A percentile compares a stretch with the other conserved stretches of the same genome.
These are phyloP conservation scores for Geotrichum fermentans DNA, from an alignment of 1,139 yeast genomes.

Conservation along the genomic window DNA sequence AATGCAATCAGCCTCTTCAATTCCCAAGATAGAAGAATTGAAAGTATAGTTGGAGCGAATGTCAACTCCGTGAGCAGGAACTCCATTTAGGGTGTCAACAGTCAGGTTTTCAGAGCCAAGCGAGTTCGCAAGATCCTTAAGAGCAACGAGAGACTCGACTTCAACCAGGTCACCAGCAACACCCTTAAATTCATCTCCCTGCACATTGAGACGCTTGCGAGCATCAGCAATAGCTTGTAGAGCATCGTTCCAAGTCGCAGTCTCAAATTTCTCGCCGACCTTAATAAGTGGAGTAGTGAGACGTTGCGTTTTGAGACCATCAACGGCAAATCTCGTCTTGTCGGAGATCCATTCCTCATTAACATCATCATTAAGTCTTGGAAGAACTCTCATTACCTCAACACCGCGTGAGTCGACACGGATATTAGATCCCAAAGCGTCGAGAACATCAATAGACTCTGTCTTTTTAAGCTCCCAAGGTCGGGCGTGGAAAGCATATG, in stretches of 20 bases:
- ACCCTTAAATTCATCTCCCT: slow-evolving; percentile 71
- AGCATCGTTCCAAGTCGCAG: slow-evolving; percentile 88
- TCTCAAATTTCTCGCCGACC: slow-evolving; percentile 64
- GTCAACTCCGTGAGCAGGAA: slow-evolving; percentile 67
- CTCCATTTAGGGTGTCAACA: slow-evolving; percentile 57
- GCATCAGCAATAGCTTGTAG: slow-evolving; percentile 66
- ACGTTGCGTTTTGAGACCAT: slow-evolving; percentile 83
- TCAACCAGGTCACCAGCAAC: slow-evolving; percentile 79
- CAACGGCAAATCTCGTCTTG: slow-evolving; percentile 80
- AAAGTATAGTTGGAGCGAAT: slow-evolving; percentile 75
- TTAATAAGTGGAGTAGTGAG: slow-evolving; percentile 76
- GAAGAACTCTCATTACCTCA: slow-evolving; percentile 84
- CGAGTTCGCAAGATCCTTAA: slow-evolving; percentile 72
- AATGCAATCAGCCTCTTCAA: slow-evolving; percentile 78
- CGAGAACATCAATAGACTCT: slow-evolving; percentile 81
- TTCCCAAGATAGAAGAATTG: slow-evolving; percentile 74
- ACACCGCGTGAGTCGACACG: slow-evolving; percentile 85
- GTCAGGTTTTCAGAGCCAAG: slow-evolving; percentile 80
- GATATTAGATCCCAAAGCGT: slow-evolving; percentile 76
- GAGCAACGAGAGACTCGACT: slow-evolving; percentile 76
- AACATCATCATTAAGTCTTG: slow-evolving; percentile 79
- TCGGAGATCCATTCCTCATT: slow-evolving; percentile 93
- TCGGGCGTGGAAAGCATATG: slow-evolving; percentile 85
- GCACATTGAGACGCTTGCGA: slow-evolving; percentile 52
- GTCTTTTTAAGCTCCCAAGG: slow-evolving; percentile 94